phyloP scores from a whole-genome alignment of 768 basidiomycete genomes.

The Pleurotus sapidus region DNA sequence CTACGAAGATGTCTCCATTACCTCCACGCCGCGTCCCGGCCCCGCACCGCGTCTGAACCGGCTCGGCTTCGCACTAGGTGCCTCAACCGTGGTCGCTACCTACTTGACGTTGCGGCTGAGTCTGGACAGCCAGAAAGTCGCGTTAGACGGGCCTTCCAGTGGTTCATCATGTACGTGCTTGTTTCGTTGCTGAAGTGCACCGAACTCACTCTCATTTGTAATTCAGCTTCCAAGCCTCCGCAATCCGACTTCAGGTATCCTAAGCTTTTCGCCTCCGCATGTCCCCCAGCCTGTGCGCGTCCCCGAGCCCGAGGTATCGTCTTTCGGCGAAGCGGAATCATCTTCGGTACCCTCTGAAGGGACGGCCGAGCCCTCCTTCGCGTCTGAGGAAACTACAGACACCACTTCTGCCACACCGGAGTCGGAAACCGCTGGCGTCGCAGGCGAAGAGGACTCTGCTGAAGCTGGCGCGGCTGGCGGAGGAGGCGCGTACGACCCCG shows the following conservation, averaged over 20 bases:
- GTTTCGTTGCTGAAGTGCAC: constrained; percentile 6
- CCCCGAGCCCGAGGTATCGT: not conserved
- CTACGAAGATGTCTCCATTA: constrained; percentile 52
- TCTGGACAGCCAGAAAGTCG: constrained; percentile 38
- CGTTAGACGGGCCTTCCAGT: constrained; percentile 37
- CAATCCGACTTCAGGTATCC: constrained; percentile 5
- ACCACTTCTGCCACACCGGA: not conserved
- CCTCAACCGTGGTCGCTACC: constrained; percentile 40
- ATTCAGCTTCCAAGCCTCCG: not conserved
- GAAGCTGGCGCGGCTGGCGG: constrained; percentile 19
- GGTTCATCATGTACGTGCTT: constrained; percentile 22
- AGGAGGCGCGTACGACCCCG: constrained; percentile 83
- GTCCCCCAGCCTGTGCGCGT: not conserved
- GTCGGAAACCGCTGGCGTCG: not conserved
- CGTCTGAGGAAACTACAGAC: not conserved
- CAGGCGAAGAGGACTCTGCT: constrained; percentile 9
- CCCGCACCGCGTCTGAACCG: constrained; percentile 21
- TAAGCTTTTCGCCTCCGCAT: not conserved
- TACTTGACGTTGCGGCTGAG: constrained; percentile 49
- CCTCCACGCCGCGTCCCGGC: constrained; percentile 25
- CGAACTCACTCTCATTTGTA: not conserved
- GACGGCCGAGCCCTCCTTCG: not conserved
- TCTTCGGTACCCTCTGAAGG: not conserved
- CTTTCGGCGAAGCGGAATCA: not conserved
- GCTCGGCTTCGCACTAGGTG: constrained; percentile 35